These are phyloP conservation scores for Carallia brachiata DNA, from an alignment of 345 rosid species.

Conservation along the genomic window DNA sequence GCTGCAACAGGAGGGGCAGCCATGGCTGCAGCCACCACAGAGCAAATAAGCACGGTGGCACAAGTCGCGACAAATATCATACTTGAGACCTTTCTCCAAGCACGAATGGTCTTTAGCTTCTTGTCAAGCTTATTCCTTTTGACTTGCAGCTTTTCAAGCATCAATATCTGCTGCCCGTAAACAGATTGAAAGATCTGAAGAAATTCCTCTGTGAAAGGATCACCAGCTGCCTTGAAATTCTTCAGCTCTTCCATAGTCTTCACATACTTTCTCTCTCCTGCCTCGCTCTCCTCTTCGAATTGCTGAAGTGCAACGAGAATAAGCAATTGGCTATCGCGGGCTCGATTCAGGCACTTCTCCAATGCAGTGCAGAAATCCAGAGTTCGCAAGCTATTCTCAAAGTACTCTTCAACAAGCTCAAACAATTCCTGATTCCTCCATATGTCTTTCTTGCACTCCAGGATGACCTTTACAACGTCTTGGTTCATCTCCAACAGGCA, in stretches of 20 bases:
- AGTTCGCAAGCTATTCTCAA: slow-evolving; percentile 81
- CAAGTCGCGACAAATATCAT: slow-evolving; percentile 79
- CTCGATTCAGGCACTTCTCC: slow-evolving; percentile 76
- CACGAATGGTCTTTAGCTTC: slow-evolving; percentile 61
- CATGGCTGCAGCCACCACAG: slow-evolving; percentile 87
- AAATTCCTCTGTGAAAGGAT: slow-evolving; percentile 81
- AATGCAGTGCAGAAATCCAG: slow-evolving; percentile 77
- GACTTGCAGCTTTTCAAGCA: slow-evolving; percentile 73
- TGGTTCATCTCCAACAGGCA: slow-evolving; percentile 93
- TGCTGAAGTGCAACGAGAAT: slow-evolving; percentile 74
- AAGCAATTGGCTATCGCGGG: slow-evolving; percentile 75
- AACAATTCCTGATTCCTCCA: slow-evolving; percentile 85
- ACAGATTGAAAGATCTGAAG: slow-evolving; percentile 79
- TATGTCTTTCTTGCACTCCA: slow-evolving; percentile 86
- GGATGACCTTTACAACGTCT: slow-evolving; percentile 77
- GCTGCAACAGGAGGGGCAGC: slow-evolving; percentile 87
- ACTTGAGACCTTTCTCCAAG: slow-evolving; percentile 82
- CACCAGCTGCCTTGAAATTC: slow-evolving; percentile 75
- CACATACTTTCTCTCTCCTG: slow-evolving; percentile 39
- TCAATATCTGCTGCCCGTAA: slow-evolving; percentile 55
- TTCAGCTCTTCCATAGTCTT: slow-evolving; percentile 78
- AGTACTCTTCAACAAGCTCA: slow-evolving; percentile 86
- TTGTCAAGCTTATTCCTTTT: slow-evolving; percentile 83
- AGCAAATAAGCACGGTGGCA: slow-evolving; percentile 76
- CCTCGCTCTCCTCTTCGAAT: slow-evolving; percentile 68